Conservation (phyloP, 495 filamentous ascomycete genomes). For the Aspergillus sclerotioniger region DNA sequence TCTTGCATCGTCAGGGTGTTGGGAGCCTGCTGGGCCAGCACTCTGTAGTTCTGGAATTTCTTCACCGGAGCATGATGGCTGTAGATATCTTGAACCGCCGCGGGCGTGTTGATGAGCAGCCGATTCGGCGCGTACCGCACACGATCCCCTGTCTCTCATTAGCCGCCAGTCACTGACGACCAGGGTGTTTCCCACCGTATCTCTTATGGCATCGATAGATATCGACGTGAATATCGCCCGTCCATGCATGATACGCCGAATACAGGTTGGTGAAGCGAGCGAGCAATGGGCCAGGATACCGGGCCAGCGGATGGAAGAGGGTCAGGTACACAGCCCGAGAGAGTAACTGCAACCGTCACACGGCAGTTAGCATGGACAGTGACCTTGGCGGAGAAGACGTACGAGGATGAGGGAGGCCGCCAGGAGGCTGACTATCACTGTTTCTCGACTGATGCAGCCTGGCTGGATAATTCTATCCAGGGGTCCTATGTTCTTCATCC, state of each 20-base stretch:
- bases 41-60: neutral
- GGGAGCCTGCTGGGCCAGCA: neutral
- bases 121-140: constrained; percentile 16
- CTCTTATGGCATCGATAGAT: constrained; percentile 55
- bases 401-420: no score
- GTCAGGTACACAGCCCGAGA: constrained; percentile 8
- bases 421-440: no score
- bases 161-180: neutral
- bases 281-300: constrained; percentile 31
- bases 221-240: constrained; percentile 46
- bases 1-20: neutral
- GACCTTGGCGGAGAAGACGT: neutral
- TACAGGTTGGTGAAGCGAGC: constrained; percentile 48
- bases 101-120: constrained; percentile 12
- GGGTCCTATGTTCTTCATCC: no score
- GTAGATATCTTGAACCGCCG: constrained; percentile 7
- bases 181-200: constrained; percentile 42
- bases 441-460: no score
- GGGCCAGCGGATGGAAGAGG: constrained; percentile 30
- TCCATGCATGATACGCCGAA: constrained; percentile 54
- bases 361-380: neutral
- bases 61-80: neutral
- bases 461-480: no score
- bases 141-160: constrained; percentile 3
- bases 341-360: neutral